Base-by-base conservation (phyloP, 768 basidiomycete genomes). In the Zangia roseola region DNA sequence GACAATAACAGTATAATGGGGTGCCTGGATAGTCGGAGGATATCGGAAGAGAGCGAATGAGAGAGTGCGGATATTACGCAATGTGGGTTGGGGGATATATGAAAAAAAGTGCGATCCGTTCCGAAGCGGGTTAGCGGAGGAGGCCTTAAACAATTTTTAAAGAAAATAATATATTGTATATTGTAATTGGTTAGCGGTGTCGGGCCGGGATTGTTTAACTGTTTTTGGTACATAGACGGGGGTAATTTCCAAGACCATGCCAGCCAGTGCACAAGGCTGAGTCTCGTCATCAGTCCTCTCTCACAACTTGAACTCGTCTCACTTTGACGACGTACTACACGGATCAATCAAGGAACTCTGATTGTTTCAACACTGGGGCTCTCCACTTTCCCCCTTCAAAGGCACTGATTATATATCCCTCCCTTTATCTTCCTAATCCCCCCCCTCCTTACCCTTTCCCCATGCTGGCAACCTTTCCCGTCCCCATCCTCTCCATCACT, bases 401-500 rank as follows among this genome's bases (percentile, higher is more conserved):
- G 56, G 38, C 54, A 38, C 12, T 50, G 53, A 49, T 62, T 60
- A 53, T 56, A 59, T 47, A 54, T 54, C 55, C 49, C 23, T 53
- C 46, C 28, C 50, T 47, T 43, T 41, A 52, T 48, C 16, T 16
- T 13, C 38, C 33, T 35, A 21, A 10, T 26, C 25, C 10, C 17
- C n/a, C 45, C 16, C 10, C 23, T 28, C 31, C 28, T 28, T 40
- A 16, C 42, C 61, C 55, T 82, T 83, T 81, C 61, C 43, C 60
- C 55, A 83, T 83, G 82, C 61, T 78, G 44, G 52, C 71, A 45
- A 60, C 71, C 24, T 79, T 87, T 23, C 76, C 85, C n/a, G 68
- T 71, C 7, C 87, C 86, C 28, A 78, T 90, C 31, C 80, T 91
- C 45, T 74, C 81, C 25, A 73, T 91, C 55, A 74, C 82, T 7